Evolutionary conservation across 768 basidiomycete genomes (phyloP).

Genomic region (Suillus placidus): DNA sequence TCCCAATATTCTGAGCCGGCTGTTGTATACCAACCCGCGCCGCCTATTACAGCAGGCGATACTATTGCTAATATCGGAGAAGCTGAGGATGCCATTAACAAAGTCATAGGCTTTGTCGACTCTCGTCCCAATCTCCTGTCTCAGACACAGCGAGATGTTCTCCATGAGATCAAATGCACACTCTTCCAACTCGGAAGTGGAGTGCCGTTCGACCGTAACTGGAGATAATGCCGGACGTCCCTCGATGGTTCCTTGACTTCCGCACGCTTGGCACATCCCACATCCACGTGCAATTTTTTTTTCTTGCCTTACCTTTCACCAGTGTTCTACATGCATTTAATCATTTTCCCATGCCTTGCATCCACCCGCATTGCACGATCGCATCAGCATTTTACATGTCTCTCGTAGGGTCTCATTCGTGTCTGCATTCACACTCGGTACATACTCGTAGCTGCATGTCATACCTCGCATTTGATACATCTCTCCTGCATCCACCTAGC

Average conservation of each 20-base stretch:
- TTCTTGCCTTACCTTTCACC: constrained; percentile 20
- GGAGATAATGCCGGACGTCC: constrained; percentile 25
- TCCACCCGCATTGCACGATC: constrained; percentile 19
- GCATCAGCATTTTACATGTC: constrained; percentile 21
- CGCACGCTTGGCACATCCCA: background rate
- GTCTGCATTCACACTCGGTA: constrained; percentile 13
- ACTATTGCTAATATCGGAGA: constrained; percentile 46
- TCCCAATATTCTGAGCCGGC: constrained; percentile 31
- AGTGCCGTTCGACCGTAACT: constrained; percentile 38
- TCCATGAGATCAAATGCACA: constrained; percentile 52
- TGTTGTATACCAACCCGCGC: constrained; percentile 36
- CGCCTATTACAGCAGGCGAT: constrained; percentile 35
- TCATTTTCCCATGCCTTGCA: constrained; percentile 17
- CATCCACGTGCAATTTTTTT: constrained; percentile 17
- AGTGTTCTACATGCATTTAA: constrained; percentile 26
- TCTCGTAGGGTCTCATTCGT: constrained; percentile 16
- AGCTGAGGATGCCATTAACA: constrained; percentile 57
- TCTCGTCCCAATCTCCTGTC: constrained; percentile 37
- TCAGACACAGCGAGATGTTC: constrained; percentile 40
- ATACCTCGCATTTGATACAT: constrained; percentile 22
- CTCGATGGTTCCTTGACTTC: background rate
- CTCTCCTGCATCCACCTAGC: constrained; percentile 14
- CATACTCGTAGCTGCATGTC: constrained; percentile 26
- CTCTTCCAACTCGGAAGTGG: constrained; percentile 52
- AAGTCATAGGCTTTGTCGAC: constrained; percentile 56